Percentiles rank a stretch among this genome's conserved stretches.
These are phyloP conservation scores for Fistulina hepatica DNA, from an alignment of 1,284 basidiomycete species.

Conservation along the genomic window DNA sequence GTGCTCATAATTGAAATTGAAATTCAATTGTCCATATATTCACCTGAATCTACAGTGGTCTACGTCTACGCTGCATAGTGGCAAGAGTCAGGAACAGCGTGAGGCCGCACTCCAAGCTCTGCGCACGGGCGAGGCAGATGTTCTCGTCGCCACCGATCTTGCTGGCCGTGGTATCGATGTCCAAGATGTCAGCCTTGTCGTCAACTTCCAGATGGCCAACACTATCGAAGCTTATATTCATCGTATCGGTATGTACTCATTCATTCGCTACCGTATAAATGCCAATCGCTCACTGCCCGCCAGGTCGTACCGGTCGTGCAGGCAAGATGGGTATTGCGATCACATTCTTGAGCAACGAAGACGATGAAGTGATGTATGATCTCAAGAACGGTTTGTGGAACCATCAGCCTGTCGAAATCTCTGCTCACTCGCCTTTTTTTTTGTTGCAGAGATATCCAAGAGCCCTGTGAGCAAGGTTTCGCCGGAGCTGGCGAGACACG, in stretches of 20 bases:
- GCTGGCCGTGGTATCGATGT: slow-evolving; percentile 99
- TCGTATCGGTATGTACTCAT: slow-evolving; percentile 64
- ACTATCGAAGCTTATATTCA: slow-evolving; percentile 97
- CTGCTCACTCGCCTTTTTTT: slow-evolving; percentile 7
- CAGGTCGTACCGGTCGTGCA: slow-evolving; percentile 92
- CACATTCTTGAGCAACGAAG: slow-evolving; percentile 92
- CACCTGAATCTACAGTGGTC: slow-evolving; percentile 48
- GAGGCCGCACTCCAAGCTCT: slow-evolving; percentile 84
- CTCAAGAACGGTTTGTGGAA: slow-evolving; percentile 64
- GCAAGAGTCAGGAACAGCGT: slow-evolving; percentile 95
- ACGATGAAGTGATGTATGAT: slow-evolving; percentile 96
- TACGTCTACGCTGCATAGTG: slow-evolving; percentile 87
- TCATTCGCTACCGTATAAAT: slow-evolving; percentile 2
- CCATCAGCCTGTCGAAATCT: slow-evolving; percentile 7
- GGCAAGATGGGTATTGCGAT: slow-evolving; percentile 90
- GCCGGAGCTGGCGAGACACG: slow-evolving; percentile 79
- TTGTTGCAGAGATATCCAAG: slow-evolving; percentile 72
- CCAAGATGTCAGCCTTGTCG: slow-evolving; percentile 88
- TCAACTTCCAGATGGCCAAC: slow-evolving; percentile 96
- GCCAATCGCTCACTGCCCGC: slow-evolving; percentile 8
- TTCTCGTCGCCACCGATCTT: slow-evolving; percentile 94
- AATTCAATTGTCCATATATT: slow-evolving; percentile 7
- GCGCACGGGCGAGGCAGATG: slow-evolving; percentile 72
- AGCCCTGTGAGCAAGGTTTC: slow-evolving; percentile 87
- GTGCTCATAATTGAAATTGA: slow-evolving; percentile 19